Conservation (phyloP, 345 rosid species). For the Citrus sinensis region DNA sequence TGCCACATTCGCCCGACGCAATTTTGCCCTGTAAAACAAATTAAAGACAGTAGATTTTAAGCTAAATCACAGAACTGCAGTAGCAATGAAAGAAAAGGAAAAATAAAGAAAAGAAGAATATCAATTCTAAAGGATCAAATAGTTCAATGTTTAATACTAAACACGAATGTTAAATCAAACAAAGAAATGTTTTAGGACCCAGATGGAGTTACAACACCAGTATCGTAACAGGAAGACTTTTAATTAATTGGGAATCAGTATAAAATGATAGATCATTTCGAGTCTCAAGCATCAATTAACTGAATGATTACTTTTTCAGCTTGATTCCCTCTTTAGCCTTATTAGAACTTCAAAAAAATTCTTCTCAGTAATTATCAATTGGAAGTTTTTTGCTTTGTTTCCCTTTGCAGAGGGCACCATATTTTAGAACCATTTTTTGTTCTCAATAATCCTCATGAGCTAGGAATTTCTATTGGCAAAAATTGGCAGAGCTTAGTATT, state of each 20-base stretch:
- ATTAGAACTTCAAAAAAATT: background rate
- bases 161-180: background rate
- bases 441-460: background rate
- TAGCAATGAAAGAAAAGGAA: background rate
- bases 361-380: background rate
- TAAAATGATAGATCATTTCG: background rate
- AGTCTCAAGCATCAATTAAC: background rate
- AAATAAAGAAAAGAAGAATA: background rate
- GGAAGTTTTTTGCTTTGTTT: background rate
- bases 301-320: background rate
- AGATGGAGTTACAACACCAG: background rate
- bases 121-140: background rate
- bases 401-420: background rate
- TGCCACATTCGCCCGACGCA: conserved; percentile 72
- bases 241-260: background rate
- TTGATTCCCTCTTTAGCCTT: background rate
- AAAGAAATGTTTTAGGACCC: background rate
- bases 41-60: background rate
- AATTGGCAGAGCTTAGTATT: background rate
- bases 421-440: background rate
- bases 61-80: background rate
- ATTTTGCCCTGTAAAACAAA: conserved; percentile 53
- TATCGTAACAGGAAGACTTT: background rate
- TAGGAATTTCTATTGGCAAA: background rate
- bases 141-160: background rate